phyloP scores from a whole-genome alignment of 371 early-diverging fungal species.

The Apophysomyces trapeziformis region DNA sequence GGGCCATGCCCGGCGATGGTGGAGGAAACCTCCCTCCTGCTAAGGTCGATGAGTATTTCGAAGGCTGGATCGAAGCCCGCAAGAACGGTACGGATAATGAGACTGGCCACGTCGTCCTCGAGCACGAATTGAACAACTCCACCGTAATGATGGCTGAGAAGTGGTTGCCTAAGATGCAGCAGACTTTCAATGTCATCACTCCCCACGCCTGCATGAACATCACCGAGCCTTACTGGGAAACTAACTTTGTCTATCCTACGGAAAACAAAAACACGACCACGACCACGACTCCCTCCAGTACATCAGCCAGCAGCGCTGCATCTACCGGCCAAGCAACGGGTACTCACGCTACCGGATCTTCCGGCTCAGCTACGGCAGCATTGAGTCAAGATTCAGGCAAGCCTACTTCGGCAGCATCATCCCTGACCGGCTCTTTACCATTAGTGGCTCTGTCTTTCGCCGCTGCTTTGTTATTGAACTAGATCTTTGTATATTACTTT shows the following conservation, averaged over 20 bases:
- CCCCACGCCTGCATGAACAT: slow-evolving; percentile 36
- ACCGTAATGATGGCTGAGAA: slow-evolving; percentile 42
- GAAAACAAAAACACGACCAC: slow-evolving; percentile 6
- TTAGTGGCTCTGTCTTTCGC: neutral
- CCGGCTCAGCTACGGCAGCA: neutral
- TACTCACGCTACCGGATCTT: neutral
- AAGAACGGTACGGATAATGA: slow-evolving; percentile 40
- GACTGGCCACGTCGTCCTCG: slow-evolving; percentile 44
- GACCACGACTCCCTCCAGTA: neutral
- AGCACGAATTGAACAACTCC: slow-evolving; percentile 46
- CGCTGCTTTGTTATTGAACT: neutral
- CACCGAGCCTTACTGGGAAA: slow-evolving; percentile 41
- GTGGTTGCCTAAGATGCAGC: slow-evolving; percentile 40
- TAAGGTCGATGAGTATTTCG: slow-evolving; percentile 46
- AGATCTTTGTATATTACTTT: slow-evolving; percentile 3
- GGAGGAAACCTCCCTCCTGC: slow-evolving; percentile 39
- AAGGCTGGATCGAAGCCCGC: slow-evolving; percentile 39
- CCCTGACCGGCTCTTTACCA: neutral
- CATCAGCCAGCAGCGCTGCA: neutral
- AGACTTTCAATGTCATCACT: slow-evolving; percentile 34
- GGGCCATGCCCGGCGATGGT: slow-evolving; percentile 41
- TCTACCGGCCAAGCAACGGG: neutral
- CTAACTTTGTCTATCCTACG: slow-evolving; percentile 26
- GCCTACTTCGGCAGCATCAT: neutral
- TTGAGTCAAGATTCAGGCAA: neutral